Evolutionary conservation across 129 eudicot genomes (phyloP).

Genomic region (Escallonia rubra): DNA sequence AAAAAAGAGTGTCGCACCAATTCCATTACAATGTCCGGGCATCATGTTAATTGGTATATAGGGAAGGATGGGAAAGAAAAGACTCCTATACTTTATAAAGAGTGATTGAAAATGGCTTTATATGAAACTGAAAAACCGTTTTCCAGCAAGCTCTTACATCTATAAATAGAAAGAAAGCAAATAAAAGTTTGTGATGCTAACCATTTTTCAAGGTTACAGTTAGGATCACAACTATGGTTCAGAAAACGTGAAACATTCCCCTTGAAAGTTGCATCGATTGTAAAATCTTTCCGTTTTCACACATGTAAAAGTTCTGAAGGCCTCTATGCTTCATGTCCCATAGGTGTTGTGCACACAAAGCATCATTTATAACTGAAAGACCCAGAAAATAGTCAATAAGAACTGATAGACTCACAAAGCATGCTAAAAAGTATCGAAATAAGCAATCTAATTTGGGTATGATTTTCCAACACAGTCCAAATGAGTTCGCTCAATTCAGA

Average conservation of each 20-base stretch:
- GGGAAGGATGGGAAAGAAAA: too few relatives aligned
- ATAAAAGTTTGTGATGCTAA: conserved; percentile 22
- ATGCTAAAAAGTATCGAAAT: neutral
- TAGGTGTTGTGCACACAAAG: conserved; percentile 66
- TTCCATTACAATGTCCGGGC: too few relatives aligned
- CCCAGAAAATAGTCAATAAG: neutral
- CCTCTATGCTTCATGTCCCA: conserved; percentile 79
- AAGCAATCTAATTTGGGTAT: neutral
- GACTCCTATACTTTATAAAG: neutral
- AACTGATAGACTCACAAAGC: conserved; percentile 3
- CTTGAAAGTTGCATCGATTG: conserved; percentile 86
- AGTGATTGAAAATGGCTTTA: neutral
- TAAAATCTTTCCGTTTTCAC: conserved; percentile 83
- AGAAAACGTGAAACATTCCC: conserved; percentile 84
- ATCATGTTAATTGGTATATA: too few relatives aligned
- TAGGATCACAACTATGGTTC: conserved; percentile 93
- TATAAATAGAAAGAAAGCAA: neutral
- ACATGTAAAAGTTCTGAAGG: conserved; percentile 70
- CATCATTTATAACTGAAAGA: conserved; percentile 78
- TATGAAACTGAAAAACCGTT: neutral
- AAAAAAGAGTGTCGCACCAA: too few relatives aligned
- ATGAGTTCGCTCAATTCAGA: too few relatives aligned
- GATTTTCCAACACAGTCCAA: too few relatives aligned
- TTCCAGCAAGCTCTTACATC: neutral
- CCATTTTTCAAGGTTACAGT: conserved; percentile 93